Base-by-base conservation (phyloP, 2,329 filamentous ascomycete species). In the Curvularia verruculosa region DNA sequence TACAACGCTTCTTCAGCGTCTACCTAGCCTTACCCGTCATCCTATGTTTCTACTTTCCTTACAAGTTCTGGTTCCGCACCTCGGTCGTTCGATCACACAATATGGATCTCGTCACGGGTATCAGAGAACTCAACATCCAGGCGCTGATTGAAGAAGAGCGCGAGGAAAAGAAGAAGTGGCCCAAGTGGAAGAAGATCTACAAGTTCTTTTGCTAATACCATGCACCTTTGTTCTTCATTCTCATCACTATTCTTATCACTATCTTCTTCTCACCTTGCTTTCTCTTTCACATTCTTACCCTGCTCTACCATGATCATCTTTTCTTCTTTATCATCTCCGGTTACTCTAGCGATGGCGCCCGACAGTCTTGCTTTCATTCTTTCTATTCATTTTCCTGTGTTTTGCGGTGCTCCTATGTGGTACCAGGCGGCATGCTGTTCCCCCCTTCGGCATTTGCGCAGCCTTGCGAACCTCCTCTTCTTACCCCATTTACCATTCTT, bases 61-160 rank as follows among this genome's bases (percentile, higher is more conserved):
- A 96, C 78, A 96, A 96, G 78, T 15, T 95, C 31, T 89, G 82
- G 76, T 90, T 85, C 72, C 82, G 82, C 54, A 96, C 92, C 1
- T 79, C 81, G 1, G 82, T 91, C 55, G 83, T 96, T 41, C 81
- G 83, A 18, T 78, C 84, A 31, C 81, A 83, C 49, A 89, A 96
- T 61, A 96, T 97, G 87, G 93, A 97, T 76, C 79, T 97, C 60
- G 85, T 89, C 58, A 96, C 92, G 0, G 94, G 94, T 2, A 86
- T 92, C 26, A 83, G 93, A 24, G 92, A 96, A 70, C 84, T 97
- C 56, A 93, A 96, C 73, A 79, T 97, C 43, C 86, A 87, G 26
- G 85, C 90, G 58, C 78, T 98, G 48, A 81, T 96, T 48, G 87
- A 88, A 40, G 89, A 96, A 75, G 94, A 97, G 80, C 79, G 83